Evolutionary conservation across 371 early-diverging fungal species (phyloP).

Genomic region (Mortierella sp.): DNA sequence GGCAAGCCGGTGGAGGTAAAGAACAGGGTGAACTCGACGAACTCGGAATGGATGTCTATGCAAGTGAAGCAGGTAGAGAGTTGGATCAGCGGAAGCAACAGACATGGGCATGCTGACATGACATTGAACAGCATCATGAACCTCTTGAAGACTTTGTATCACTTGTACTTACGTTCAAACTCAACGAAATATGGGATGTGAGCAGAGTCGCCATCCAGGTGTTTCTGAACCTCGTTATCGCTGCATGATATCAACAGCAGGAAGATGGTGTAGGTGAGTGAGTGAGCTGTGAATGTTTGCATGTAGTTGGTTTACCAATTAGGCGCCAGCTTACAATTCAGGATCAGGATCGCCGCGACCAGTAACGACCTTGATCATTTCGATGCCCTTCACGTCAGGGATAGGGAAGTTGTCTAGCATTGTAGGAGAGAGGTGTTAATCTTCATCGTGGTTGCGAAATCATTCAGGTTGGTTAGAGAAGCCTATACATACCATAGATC

Average conservation of each 20-base stretch:
- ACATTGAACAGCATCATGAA: no score
- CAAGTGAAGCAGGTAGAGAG: background rate
- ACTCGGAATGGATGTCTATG: slow-evolving; percentile 69
- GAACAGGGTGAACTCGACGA: slow-evolving; percentile 63
- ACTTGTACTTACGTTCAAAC: slow-evolving; percentile 66
- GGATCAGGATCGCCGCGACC: slow-evolving; percentile 61
- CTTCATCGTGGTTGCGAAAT: background rate
- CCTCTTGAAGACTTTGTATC: no score
- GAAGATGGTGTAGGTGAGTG: no score
- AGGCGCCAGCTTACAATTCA: slow-evolving; percentile 55
- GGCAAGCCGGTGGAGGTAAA: slow-evolving; percentile 63
- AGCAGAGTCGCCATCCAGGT: slow-evolving; percentile 61
- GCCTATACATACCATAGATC: slow-evolving; percentile 53
- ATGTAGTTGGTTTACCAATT: no score
- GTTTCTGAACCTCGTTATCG: slow-evolving; percentile 62
- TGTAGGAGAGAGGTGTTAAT: no score
- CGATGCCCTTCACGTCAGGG: slow-evolving; percentile 66
- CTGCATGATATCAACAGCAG: slow-evolving; percentile 18
- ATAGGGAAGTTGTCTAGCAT: slow-evolving; percentile 63
- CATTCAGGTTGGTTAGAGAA: background rate
- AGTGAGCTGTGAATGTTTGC: no score
- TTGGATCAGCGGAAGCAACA: background rate
- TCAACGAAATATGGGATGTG: slow-evolving; percentile 72
- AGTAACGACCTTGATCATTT: slow-evolving; percentile 68
- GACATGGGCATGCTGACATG: no score